These are phyloP conservation scores for Populus alba DNA, from an alignment of 345 rosid genomes.

Conservation along the genomic window DNA sequence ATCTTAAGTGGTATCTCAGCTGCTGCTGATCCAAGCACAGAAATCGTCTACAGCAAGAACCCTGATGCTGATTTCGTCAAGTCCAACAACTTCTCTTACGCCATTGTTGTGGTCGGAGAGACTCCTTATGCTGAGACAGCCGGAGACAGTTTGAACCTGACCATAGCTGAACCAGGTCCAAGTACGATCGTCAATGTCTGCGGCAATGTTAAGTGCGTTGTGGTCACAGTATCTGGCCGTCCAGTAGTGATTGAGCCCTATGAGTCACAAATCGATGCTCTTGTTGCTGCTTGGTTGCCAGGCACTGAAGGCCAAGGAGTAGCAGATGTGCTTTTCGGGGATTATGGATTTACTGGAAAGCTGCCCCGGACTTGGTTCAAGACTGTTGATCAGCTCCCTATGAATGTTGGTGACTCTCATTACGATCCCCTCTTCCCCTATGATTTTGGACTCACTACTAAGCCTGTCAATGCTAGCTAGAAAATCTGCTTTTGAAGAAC, in stretches of 20 bases:
- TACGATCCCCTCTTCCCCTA: conserved; percentile 43
- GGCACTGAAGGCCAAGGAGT: conserved; percentile 26
- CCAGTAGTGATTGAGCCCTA: conserved; percentile 25
- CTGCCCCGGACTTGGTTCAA: conserved; percentile 19
- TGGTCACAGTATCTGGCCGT: conserved; percentile 16
- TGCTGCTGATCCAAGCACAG: conserved; percentile 15
- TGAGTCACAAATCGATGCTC: not conserved
- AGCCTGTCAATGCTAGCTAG: conserved; percentile 1
- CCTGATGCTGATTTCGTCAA: conserved; percentile 5
- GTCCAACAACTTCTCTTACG: conserved; percentile 16
- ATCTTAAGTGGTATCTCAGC: conserved; percentile 11
- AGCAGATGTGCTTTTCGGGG: conserved; percentile 26
- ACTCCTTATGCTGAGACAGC: conserved; percentile 13
- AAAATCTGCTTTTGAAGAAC: not conserved
- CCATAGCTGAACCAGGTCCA: conserved; percentile 12
- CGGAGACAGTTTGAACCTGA: conserved; percentile 17
- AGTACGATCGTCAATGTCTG: conserved; percentile 12
- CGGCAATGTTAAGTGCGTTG: conserved; percentile 16
- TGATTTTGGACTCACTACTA: too few relatives aligned
- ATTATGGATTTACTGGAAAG: conserved; percentile 23
- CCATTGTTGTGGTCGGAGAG: conserved; percentile 30
- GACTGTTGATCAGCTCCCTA: conserved; percentile 12
- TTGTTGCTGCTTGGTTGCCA: conserved; percentile 27
- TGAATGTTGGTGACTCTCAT: conserved; percentile 34
- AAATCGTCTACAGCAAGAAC: conserved; percentile 16